These are phyloP conservation scores for Fusarium lateritium DNA, from an alignment of 2,329 filamentous ascomycete genomes.

Conservation along the genomic window DNA sequence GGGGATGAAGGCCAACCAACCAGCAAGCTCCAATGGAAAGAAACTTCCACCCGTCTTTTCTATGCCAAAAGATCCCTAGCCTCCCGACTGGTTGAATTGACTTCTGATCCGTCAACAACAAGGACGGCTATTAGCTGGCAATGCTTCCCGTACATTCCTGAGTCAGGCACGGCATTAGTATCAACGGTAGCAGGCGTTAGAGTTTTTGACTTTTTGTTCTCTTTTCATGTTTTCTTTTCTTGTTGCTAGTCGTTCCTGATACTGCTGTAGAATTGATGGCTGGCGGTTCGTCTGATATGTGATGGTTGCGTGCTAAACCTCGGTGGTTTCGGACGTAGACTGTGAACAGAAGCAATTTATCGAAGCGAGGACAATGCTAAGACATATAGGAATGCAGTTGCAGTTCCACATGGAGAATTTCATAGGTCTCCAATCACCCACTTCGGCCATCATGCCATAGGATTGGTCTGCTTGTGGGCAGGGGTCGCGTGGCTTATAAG, in stretches of 20 bases:
- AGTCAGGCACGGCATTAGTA: slow-evolving; percentile 27
- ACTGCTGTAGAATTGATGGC: slow-evolving; percentile 2
- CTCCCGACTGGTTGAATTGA: slow-evolving; percentile 10
- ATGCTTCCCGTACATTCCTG: slow-evolving; percentile 32
- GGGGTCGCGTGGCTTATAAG: slow-evolving; percentile 35
- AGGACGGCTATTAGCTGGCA: slow-evolving; percentile 1
- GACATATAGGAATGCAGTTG: slow-evolving; percentile 39
- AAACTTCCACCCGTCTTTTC: background rate
- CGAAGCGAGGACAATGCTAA: slow-evolving; percentile 18
- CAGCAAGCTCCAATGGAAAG: background rate
- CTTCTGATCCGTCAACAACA: slow-evolving; percentile 7
- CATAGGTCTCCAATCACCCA: slow-evolving; percentile 7
- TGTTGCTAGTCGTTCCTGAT: slow-evolving; percentile 11
- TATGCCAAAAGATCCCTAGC: slow-evolving; percentile 1
- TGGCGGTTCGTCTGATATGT: slow-evolving; percentile 28
- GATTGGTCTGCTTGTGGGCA: slow-evolving; percentile 30
- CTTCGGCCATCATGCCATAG: slow-evolving; percentile 1
- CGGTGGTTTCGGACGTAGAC: slow-evolving; percentile 13
- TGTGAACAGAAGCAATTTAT: slow-evolving; percentile 11
- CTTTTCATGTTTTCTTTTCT: background rate
- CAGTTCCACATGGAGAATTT: slow-evolving; percentile 13
- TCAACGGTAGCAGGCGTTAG: slow-evolving; percentile 6
- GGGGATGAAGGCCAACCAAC: background rate
- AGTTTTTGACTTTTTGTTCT: slow-evolving; percentile 18
- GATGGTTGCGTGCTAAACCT: slow-evolving; percentile 19